phyloP scores from a whole-genome alignment of 1,139 yeast genomes.

The Blastobotrys arbuscula region DNA sequence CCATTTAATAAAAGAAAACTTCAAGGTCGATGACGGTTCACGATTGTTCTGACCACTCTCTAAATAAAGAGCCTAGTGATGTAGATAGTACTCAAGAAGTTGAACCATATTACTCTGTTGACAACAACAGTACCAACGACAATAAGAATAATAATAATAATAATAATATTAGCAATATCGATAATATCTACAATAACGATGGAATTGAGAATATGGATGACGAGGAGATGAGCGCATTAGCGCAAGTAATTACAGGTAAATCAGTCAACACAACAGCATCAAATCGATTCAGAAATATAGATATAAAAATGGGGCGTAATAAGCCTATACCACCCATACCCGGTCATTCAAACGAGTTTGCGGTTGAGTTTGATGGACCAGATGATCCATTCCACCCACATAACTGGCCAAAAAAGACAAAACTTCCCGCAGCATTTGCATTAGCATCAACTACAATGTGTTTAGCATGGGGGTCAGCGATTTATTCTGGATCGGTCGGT shows the following conservation, averaged over 20 bases:
- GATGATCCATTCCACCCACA: slow-evolving; percentile 47
- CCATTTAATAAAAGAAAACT: too few species aligned
- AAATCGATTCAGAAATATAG: background rate
- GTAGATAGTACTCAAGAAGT: background rate
- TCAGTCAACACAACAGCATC: background rate
- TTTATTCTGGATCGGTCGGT: slow-evolving; percentile 36
- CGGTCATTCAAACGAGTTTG: background rate
- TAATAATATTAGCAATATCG: too few species aligned
- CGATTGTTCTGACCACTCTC: too few species aligned
- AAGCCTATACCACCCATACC: background rate
- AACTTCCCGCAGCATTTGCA: slow-evolving; percentile 31
- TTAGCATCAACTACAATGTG: slow-evolving; percentile 37
- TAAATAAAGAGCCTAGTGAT: background rate
- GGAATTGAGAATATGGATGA: background rate
- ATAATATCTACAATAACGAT: too few species aligned
- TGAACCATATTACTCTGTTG: background rate
- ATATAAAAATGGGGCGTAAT: background rate
- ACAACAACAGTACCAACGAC: background rate
- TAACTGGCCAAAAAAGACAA: slow-evolving; percentile 40
- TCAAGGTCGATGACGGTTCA: too few species aligned
- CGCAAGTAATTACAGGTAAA: background rate
- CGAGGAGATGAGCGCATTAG: background rate
- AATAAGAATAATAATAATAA: background rate
- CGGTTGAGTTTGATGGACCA: slow-evolving; percentile 49
- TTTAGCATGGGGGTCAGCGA: slow-evolving; percentile 42